These are phyloP conservation scores for Olyra latifolia DNA, from an alignment of 176 grass and related monocot genomes.

Conservation along the genomic window DNA sequence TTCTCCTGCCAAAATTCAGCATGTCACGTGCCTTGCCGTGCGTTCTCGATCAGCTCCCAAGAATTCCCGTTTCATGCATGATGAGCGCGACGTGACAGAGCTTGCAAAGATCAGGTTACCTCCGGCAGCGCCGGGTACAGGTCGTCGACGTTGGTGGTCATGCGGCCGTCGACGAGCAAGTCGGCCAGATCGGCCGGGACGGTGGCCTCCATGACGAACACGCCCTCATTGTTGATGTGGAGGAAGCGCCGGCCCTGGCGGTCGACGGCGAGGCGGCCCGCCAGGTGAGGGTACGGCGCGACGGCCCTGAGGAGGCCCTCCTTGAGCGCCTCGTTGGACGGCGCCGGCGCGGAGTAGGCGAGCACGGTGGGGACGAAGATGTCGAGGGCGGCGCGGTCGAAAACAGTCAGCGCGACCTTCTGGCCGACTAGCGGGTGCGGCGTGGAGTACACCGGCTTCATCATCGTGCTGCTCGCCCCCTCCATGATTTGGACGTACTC, in stretches of 20 bases:
- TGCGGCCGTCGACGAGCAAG: neutral
- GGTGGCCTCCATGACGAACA: constrained; percentile 34
- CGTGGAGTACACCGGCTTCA: neutral
- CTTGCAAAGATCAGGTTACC: neutral
- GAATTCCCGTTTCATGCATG: neutral
- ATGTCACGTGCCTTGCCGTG: neutral
- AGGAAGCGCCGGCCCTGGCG: neutral
- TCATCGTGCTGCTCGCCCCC: neutral
- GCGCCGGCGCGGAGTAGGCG: constrained; percentile 36
- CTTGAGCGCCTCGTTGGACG: constrained; percentile 38
- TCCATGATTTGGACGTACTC: neutral
- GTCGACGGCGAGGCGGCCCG: constrained; percentile 5
- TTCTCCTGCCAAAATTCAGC: neutral
- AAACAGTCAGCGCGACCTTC: constrained; percentile 38
- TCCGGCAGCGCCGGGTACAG: constrained; percentile 15
- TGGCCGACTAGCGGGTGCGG: neutral
- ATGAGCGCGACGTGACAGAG: neutral
- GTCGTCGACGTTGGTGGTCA: neutral
- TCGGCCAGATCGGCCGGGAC: constrained; percentile 8
- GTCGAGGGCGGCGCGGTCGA: constrained; percentile 46
- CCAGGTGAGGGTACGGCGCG: constrained; percentile 26
- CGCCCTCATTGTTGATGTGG: constrained; percentile 24
- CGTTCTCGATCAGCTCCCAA: too few relatives aligned
- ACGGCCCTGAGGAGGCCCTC: constrained; percentile 22
- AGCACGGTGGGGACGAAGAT: constrained; percentile 32